Evolutionary conservation across 1,284 basidiomycete species (phyloP), one percentile per base, ranked within the genome.

Genomic region (Ceratobasidium sp.): DNA sequence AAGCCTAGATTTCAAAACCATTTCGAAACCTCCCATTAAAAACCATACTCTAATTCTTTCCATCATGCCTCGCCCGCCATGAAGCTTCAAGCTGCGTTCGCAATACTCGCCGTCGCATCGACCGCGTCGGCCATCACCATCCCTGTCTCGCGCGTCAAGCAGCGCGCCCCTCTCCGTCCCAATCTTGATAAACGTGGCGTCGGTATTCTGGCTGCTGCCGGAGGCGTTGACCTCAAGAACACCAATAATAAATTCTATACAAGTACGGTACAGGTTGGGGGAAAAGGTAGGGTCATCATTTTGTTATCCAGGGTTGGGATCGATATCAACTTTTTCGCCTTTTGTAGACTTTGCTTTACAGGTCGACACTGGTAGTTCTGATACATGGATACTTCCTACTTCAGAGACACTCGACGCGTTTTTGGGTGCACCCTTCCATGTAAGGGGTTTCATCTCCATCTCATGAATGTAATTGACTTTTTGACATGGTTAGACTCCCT

Each of bases 311-410:
- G 46, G 20, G 55, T 46, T 18, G 13, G 1, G 20, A 12, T 42
- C 20, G 28, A 15, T 20, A 42, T 40, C 39, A 18, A 51, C 28
- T 58, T 66, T 20, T 49, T 28, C 55, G 53, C 9, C 33, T 1
- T 66, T 55, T 46, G 12, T 55, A 75, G 72, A 75, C 26, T 12
- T 75, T 2, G 72, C 66, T 0, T 20, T 75, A 49, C 72, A 75
- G 40, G 72, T 75, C 28, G 72, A 75, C 20, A 75, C 72, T 55
- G 72, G 72, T 28, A 75, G 72, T 23, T 75, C 72, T 26, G 72
- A 75, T 55, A 75, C 72, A 10, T 75, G 72, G 72, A 40, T 75
- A 23, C 66, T 64, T 49, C 72, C 72, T 18, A 64, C 72, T 3
- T 9, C 42, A 2, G 53, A 20, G 0, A 75, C 72, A 13, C 44